phyloP scores from a whole-genome alignment of 345 rosid species.

The Citrus mangshanensis region DNA sequence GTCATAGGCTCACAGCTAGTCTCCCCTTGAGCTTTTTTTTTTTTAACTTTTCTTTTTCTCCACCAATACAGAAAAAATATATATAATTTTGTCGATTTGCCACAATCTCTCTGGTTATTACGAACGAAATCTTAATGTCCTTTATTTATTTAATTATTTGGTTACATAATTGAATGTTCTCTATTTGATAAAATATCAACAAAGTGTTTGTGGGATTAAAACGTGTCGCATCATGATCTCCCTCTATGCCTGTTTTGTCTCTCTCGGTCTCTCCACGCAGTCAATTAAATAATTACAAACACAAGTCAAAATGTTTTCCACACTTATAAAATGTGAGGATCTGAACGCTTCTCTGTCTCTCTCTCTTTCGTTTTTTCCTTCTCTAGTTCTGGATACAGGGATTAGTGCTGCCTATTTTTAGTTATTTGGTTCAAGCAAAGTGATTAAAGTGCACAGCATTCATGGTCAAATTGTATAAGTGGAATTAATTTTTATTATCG shows the following conservation, averaged over 20 bases:
- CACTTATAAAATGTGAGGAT: not conserved
- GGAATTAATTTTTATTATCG: not conserved
- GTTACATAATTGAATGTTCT: not conserved
- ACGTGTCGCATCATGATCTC: not conserved
- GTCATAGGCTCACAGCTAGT: not conserved
- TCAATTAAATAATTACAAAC: not conserved
- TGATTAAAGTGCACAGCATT: not conserved
- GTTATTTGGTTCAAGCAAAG: too few species aligned
- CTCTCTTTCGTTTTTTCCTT: too few species aligned
- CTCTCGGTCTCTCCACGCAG: not conserved
- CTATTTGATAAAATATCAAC: not conserved
- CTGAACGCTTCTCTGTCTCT: not conserved
- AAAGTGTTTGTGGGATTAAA: not conserved
- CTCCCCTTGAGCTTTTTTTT: not conserved
- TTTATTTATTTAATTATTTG: not conserved
- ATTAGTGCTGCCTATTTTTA: too few species aligned
- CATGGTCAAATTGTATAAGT: accelerated
- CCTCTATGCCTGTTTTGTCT: too few species aligned
- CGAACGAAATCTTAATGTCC: not conserved
- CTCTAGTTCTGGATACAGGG: too few species aligned
- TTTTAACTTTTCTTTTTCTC: not conserved
- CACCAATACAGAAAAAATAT: too few species aligned
- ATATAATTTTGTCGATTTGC: too few species aligned
- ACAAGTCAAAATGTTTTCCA: not conserved
- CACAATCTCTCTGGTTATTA: too few species aligned